Conservation (phyloP, 139 green algal genomes). For the Diplosphaera chodatii region DNA sequence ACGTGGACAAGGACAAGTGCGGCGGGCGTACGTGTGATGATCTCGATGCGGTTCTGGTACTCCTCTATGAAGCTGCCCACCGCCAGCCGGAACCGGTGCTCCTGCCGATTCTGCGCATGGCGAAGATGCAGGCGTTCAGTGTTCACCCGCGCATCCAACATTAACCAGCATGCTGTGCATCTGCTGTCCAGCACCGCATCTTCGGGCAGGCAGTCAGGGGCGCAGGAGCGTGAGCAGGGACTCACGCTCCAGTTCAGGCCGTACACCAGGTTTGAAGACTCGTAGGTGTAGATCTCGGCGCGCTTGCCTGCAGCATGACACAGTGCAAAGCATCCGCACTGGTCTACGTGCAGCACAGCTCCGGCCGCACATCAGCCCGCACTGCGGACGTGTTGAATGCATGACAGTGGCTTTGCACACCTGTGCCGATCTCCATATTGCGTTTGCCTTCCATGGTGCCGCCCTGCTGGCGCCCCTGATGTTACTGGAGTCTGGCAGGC, state of each 20-base stretch:
- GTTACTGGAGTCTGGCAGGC: too few relatives aligned
- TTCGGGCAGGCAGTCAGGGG: too few relatives aligned
- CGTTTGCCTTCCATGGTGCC: not conserved
- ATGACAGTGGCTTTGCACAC: too few relatives aligned
- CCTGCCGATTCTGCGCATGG: conserved; percentile 57
- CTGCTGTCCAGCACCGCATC: too few relatives aligned
- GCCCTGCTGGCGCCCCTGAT: too few relatives aligned
- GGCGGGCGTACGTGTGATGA: conserved; percentile 54
- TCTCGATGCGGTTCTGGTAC: conserved; percentile 78
- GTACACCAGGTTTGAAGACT: conserved; percentile 72
- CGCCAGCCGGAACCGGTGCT: conserved; percentile 85
- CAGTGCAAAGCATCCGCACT: too few relatives aligned
- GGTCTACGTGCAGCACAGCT: too few relatives aligned
- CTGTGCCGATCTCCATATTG: not conserved
- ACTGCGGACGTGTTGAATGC: too few relatives aligned
- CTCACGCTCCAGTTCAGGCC: conserved; percentile 94
- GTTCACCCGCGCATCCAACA: too few relatives aligned
- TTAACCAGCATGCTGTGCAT: too few relatives aligned
- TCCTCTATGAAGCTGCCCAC: conserved; percentile 91
- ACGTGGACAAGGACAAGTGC: not conserved
- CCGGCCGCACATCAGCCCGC: too few relatives aligned
- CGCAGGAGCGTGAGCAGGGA: conserved; percentile 6
- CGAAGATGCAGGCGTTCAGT: not conserved
- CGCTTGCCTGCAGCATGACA: conserved; percentile 20
- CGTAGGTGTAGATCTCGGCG: conserved; percentile 91